phyloP scores from a whole-genome alignment of 768 basidiomycete genomes.

The Trametes elegans region DNA sequence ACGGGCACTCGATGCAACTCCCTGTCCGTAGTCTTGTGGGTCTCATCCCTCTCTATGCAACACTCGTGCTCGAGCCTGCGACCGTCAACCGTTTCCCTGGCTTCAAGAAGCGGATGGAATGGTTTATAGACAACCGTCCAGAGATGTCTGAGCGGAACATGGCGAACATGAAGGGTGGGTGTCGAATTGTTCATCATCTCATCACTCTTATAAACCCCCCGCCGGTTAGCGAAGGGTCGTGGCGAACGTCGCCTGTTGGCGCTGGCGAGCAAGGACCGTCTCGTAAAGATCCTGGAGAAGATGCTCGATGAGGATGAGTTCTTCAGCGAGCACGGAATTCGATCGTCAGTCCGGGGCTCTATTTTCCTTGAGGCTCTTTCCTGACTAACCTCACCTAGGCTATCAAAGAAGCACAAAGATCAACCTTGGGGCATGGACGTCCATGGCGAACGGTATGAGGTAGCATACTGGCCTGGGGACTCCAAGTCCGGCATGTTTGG shows the following conservation, averaged over 20 bases:
- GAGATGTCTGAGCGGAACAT: slow-evolving; percentile 88
- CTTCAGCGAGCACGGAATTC: slow-evolving; percentile 90
- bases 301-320: slow-evolving; percentile 99
- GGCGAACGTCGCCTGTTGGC: slow-evolving; percentile 88
- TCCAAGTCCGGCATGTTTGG: slow-evolving; percentile 98
- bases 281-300: slow-evolving; percentile 86
- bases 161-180: slow-evolving; percentile 88
- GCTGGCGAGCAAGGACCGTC: slow-evolving; percentile 86
- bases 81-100: slow-evolving; percentile 91
- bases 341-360: slow-evolving; percentile 81
- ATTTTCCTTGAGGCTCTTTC: neutral
- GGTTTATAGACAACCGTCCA: slow-evolving; percentile 95
- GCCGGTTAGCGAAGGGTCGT: slow-evolving; percentile 51
- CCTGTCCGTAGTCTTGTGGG: slow-evolving; percentile 95
- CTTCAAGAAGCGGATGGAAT: slow-evolving; percentile 98
- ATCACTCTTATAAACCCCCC: neutral
- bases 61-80: slow-evolving; percentile 87
- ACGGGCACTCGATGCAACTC: slow-evolving; percentile 80
- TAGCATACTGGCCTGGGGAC: slow-evolving; percentile 98
- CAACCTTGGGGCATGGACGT: slow-evolving; percentile 95
- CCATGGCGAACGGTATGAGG: slow-evolving; percentile 87
- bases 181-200: neutral
- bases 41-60: slow-evolving; percentile 96
- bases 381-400: slow-evolving; percentile 38
- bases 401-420: slow-evolving; percentile 89